Percentiles rank a stretch among this genome's conserved stretches.
Conservation (phyloP, 2,329 filamentous ascomycete genomes). For the Cladosporium velox region DNA sequence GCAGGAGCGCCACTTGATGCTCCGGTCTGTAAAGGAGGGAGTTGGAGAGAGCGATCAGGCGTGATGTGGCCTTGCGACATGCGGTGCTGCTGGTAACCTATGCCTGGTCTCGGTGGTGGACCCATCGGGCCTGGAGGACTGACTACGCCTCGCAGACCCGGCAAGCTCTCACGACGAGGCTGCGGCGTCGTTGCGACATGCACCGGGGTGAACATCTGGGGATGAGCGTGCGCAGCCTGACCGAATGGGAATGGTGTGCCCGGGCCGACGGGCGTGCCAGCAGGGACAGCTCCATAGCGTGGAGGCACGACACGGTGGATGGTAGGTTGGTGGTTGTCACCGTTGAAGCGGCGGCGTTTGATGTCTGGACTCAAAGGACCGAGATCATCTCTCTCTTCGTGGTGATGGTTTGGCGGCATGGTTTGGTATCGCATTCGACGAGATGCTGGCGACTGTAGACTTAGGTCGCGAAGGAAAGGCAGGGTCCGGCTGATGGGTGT, state of each 20-base stretch:
- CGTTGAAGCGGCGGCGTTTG: slow-evolving; percentile 64
- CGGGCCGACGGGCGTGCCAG: slow-evolving; percentile 27
- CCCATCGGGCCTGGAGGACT: slow-evolving; percentile 49
- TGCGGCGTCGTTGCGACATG: slow-evolving; percentile 32
- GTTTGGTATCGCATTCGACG: slow-evolving; percentile 29
- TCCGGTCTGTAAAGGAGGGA: slow-evolving; percentile 56
- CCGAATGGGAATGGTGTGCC: slow-evolving; percentile 44
- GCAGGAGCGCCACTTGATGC: background rate
- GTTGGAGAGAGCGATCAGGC: slow-evolving; percentile 52
- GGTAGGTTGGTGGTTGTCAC: slow-evolving; percentile 41
- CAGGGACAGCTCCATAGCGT: slow-evolving; percentile 30
- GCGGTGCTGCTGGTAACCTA: slow-evolving; percentile 39
- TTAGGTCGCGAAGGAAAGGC: slow-evolving; percentile 39
- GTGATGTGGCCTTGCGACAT: slow-evolving; percentile 34
- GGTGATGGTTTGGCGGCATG: slow-evolving; percentile 36
- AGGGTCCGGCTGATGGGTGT: slow-evolving; percentile 41
- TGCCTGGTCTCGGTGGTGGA: slow-evolving; percentile 55
- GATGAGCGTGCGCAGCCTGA: slow-evolving; percentile 37
- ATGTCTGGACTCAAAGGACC: slow-evolving; percentile 55
- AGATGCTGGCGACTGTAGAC: slow-evolving; percentile 38
- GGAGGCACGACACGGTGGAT: slow-evolving; percentile 40
- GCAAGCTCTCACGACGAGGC: slow-evolving; percentile 45
- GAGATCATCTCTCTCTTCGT: slow-evolving; percentile 44
- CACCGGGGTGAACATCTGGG: slow-evolving; percentile 45
- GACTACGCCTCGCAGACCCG: slow-evolving; percentile 36